phyloP scores from a whole-genome alignment of 2,329 filamentous ascomycete genomes.

The Leptographium flavum region DNA sequence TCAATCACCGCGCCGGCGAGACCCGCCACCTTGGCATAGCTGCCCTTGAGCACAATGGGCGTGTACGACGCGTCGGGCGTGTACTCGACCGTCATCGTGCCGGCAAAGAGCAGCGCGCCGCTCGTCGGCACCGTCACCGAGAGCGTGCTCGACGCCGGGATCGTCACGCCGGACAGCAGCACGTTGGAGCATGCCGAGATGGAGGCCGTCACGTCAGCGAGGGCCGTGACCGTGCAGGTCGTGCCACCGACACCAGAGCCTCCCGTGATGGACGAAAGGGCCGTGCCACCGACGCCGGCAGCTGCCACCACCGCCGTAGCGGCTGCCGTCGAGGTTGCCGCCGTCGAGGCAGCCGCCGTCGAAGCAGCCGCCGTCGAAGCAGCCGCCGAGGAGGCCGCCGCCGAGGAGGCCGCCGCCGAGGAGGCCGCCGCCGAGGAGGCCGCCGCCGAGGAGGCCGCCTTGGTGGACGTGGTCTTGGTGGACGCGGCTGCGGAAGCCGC shows the following conservation, averaged over 20 bases:
- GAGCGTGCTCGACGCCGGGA: background rate
- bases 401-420: no score
- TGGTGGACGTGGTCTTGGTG: no score
- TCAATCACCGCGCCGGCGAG: slow-evolving; percentile 3
- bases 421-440: no score
- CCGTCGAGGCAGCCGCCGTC: no score
- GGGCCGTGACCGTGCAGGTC: slow-evolving; percentile 1
- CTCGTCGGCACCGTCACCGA: background rate
- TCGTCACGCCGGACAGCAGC: background rate
- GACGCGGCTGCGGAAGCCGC: no score
- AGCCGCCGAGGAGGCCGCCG: no score
- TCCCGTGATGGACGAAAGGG: background rate
- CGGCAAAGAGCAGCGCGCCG: slow-evolving; percentile 1
- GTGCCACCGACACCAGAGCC: background rate
- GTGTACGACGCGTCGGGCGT: background rate
- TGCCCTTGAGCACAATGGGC: slow-evolving; percentile 1
- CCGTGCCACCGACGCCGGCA: background rate
- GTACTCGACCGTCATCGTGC: slow-evolving; percentile 3
- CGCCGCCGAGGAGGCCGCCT: no score
- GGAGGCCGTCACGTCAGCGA: background rate
- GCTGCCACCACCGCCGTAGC: background rate
- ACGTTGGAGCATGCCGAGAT: background rate
- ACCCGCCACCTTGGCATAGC: slow-evolving; percentile 1
- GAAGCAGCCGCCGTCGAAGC: no score
- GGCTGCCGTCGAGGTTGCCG: background rate